These are phyloP conservation scores for Pilobolus umbonatus DNA, from an alignment of 192 early-diverging fungal genomes.

Conservation along the genomic window DNA sequence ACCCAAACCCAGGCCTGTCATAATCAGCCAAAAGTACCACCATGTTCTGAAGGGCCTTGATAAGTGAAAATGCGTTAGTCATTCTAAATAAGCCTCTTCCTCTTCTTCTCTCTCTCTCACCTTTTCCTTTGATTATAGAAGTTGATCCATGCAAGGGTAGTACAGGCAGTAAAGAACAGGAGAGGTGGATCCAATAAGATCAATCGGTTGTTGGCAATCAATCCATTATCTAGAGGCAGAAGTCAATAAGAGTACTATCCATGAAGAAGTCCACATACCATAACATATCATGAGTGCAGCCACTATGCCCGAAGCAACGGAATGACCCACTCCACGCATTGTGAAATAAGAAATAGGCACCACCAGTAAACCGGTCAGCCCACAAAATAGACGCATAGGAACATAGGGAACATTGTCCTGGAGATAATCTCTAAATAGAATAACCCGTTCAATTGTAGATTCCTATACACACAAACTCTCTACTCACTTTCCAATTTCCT, in stretches of 20 bases:
- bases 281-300: conserved; percentile 78
- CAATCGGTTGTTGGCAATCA: conserved; percentile 84
- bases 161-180: conserved; percentile 78
- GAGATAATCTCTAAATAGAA: conserved; percentile 68
- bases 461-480: neutral
- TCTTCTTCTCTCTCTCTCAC: conserved; percentile 4
- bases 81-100: too few relatives aligned
- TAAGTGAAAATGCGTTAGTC: neutral
- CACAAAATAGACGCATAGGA: conserved; percentile 75
- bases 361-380: conserved; percentile 71
- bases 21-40: conserved; percentile 86
- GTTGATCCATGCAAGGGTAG: conserved; percentile 82
- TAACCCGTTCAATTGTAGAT: neutral
- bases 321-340: conserved; percentile 76
- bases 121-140: conserved; percentile 61
- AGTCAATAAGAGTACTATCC: neutral
- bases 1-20: conserved; percentile 82
- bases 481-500: conserved; percentile 78
- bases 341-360: conserved; percentile 82
- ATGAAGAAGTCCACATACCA: conserved; percentile 23
- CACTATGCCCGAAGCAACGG: conserved; percentile 64
- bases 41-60: conserved; percentile 61
- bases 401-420: conserved; percentile 87
- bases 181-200: conserved; percentile 91
- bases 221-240: conserved; percentile 66